Evolutionary conservation across 495 filamentous ascomycete species (phyloP).

Genomic region (Collariella sp.): DNA sequence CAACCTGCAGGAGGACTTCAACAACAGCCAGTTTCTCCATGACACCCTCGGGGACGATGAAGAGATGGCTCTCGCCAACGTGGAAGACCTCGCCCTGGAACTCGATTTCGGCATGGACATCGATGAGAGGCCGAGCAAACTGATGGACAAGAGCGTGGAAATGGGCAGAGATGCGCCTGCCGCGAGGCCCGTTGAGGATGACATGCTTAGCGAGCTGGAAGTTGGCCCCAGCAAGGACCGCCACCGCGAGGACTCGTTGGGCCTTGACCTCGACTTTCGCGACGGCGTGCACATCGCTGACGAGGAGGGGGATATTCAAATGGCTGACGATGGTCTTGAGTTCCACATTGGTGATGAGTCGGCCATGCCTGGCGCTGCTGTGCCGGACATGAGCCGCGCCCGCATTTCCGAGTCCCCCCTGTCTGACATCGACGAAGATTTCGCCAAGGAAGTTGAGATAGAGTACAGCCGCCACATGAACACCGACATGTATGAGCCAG

Average conservation of each 20-base stretch:
- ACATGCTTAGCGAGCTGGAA: constrained; percentile 61
- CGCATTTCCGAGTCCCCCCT: constrained; percentile 61
- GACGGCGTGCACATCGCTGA: constrained; percentile 47
- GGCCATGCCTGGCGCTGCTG: constrained; percentile 35
- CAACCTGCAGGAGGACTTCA: constrained; percentile 50
- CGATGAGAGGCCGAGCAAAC: constrained; percentile 36
- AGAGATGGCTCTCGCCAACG: constrained; percentile 41
- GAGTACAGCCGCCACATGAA: constrained; percentile 46
- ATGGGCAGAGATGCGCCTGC: constrained; percentile 71
- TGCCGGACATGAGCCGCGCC: constrained; percentile 38
- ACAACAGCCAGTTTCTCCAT: constrained; percentile 59
- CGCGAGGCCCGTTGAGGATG: constrained; percentile 56
- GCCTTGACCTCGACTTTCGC: constrained; percentile 41
- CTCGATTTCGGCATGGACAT: constrained; percentile 52
- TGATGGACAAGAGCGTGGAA: constrained; percentile 63
- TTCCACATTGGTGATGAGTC: constrained; percentile 45
- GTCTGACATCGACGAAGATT: constrained; percentile 56
- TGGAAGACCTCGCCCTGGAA: constrained; percentile 49
- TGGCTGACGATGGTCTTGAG: constrained; percentile 52
- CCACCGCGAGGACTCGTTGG: constrained; percentile 34
- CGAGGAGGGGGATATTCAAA: constrained; percentile 51
- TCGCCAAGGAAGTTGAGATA: constrained; percentile 44
- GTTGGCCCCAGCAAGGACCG: constrained; percentile 41
- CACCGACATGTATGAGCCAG: constrained; percentile 48
- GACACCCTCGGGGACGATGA: constrained; percentile 51